Evolutionary conservation across 805 yeast genomes (phyloP).

Genomic region (Saccharomyces paradoxus): DNA sequence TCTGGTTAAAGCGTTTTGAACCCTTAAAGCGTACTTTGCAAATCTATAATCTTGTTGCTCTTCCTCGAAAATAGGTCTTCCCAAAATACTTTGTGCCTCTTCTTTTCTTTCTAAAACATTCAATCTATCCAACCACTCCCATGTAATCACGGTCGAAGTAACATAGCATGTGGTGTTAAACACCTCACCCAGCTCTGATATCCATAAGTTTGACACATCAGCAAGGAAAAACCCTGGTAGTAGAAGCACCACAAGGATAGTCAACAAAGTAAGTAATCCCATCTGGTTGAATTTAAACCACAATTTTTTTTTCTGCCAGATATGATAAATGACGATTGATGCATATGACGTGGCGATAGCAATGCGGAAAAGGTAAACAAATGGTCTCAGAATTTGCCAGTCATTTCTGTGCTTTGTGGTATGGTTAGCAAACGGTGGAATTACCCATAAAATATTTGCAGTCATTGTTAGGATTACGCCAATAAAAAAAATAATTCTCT

Average conservation of each 20-base stretch:
- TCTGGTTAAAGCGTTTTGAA: constrained; percentile 22
- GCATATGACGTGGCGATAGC: constrained; percentile 64
- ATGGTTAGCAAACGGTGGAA: constrained; percentile 33
- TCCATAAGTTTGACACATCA: constrained; percentile 69
- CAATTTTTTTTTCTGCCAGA: constrained; percentile 43
- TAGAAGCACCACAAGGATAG: constrained; percentile 46
- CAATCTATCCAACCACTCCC: constrained; percentile 79
- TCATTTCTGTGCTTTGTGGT: constrained; percentile 11
- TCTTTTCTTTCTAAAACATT: constrained; percentile 46
- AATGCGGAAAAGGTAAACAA: constrained; percentile 64
- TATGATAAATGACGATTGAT: constrained; percentile 49
- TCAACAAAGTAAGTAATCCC: constrained; percentile 47
- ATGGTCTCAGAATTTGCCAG: constrained; percentile 59
- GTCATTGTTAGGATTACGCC: constrained; percentile 48
- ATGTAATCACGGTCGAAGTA: constrained; percentile 61
- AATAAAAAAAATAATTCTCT: constrained; percentile 48
- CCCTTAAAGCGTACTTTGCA: constrained; percentile 24
- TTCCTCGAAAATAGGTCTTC: constrained; percentile 67
- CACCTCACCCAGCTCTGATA: constrained; percentile 62
- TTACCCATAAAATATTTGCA: constrained; percentile 64
- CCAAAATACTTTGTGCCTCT: constrained; percentile 66
- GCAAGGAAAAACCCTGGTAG: constrained; percentile 68
- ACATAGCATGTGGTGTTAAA: constrained; percentile 67
- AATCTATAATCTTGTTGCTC: constrained; percentile 34
- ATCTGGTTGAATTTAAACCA: constrained; percentile 40